A percentile compares a stretch with the other conserved stretches of the same genome.
These are phyloP conservation scores for Fusarium pseudograminearum DNA, from an alignment of 2,329 filamentous ascomycete genomes.

Conservation along the genomic window DNA sequence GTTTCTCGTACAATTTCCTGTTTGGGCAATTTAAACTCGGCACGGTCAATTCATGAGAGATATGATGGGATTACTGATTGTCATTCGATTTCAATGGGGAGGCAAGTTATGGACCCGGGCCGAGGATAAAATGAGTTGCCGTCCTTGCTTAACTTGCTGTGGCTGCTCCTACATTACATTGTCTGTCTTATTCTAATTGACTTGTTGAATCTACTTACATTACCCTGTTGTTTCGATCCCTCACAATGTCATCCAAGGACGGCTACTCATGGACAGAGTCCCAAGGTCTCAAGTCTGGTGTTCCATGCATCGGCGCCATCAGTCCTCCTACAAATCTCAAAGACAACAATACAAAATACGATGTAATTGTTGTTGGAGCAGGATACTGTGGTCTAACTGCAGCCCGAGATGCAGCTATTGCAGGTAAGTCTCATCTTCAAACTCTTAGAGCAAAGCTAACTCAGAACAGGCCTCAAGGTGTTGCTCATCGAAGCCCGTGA, in stretches of 20 bases:
- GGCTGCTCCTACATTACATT: background rate
- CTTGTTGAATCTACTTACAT: background rate
- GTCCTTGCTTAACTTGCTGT: conserved; percentile 5
- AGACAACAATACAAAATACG: conserved; percentile 28
- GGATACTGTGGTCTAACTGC: conserved; percentile 50
- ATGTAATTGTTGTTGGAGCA: conserved; percentile 50
- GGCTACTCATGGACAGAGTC: conserved; percentile 50
- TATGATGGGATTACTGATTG: background rate
- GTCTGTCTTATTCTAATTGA: background rate
- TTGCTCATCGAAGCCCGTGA: conserved; percentile 62
- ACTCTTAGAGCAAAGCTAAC: background rate
- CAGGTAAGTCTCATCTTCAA: conserved; percentile 32
- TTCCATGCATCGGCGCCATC: conserved; percentile 50
- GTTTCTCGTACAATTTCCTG: conserved; percentile 14
- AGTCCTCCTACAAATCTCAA: conserved; percentile 43
- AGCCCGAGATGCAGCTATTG: conserved; percentile 45
- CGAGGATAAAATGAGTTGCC: conserved; percentile 31
- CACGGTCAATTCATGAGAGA: accelerated
- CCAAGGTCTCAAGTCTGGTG: conserved; percentile 47
- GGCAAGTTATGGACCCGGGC: conserved; percentile 1
- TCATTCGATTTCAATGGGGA: background rate
- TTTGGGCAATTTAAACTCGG: background rate
- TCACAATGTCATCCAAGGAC: conserved; percentile 48
- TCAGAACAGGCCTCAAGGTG: conserved; percentile 50
- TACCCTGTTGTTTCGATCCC: accelerated